Base-by-base conservation (phyloP, 805 yeast species). In the Candida railenensis region DNA sequence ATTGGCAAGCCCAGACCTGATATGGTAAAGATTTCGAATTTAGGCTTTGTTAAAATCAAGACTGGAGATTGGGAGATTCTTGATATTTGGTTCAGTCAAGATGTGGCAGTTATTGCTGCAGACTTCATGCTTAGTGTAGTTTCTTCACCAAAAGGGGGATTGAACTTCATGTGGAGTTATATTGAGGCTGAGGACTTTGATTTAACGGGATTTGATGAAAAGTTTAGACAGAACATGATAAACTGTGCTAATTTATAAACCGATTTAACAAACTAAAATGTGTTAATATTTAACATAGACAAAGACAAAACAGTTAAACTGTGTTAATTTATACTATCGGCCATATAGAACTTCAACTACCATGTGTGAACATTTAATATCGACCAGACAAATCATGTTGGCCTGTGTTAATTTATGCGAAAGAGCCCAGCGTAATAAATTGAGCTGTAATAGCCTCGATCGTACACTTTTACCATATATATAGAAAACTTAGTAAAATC, bases 31-130 rank as follows among this genome's bases (percentile, higher is more conserved):
- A 43, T 67, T 39, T 70, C 75, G 16, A 71, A 71, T 46, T 55
- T 71, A 48, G 76, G 76, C 1, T 48, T 58, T 5, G 53, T 61
- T 7, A 57, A 56, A 3, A 34, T 18, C 0, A 28, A 22, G 2
- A 44, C 45, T 0, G 44, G 48, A 1, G 46, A 51, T 3, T 66
- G 68, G 71, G 58, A 56, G 0, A 55, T 71, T 15, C 56, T 50
- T 2, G 61, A 69, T 43, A 42, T 69, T 50, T 52, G 65, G 2
- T 71, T 71, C 48, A 60, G 70, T 2, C 76, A 71, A 50, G 70
- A 67, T 42, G 38, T 69, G 40, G 62, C 73, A 1, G 64, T 70
- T 2, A 46, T 50, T 1, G 64, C 71, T 2, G 47, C 66, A 14
- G 74, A 71, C n/a, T 65, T 69, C 45, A 62, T 66, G 57, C 42